A percentile compares a stretch with the other conserved stretches of the same genome.
These are phyloP conservation scores for Pelargonium nanum DNA, from an alignment of 345 rosid species.

Conservation along the genomic window DNA sequence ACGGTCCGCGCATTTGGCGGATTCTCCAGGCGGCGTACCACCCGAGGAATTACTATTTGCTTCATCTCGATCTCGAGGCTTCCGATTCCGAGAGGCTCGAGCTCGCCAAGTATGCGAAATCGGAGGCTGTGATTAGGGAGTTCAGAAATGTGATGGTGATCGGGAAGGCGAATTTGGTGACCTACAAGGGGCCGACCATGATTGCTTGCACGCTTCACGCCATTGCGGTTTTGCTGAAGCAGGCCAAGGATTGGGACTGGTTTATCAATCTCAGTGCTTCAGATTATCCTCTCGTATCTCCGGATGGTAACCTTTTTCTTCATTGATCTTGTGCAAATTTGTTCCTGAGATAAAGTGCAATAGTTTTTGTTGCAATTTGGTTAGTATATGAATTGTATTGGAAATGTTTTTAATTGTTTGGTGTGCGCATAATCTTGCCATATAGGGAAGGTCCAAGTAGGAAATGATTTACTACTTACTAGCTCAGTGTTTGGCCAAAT, in stretches of 20 bases:
- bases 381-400: background rate
- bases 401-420: background rate
- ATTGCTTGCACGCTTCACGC: slow-evolving; percentile 72
- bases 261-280: slow-evolving; percentile 73
- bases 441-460: background rate
- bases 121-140: slow-evolving; percentile 42
- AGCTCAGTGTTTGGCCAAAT: too few relatives aligned
- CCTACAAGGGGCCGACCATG: slow-evolving; percentile 74
- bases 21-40: slow-evolving; percentile 63
- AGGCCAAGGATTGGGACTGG: slow-evolving; percentile 86
- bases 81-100: slow-evolving; percentile 65
- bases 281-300: slow-evolving; percentile 83
- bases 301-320: slow-evolving; percentile 53
- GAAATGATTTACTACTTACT: background rate
- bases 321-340: background rate
- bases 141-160: slow-evolving; percentile 75
- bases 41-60: slow-evolving; percentile 65
- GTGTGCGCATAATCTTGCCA: background rate
- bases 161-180: slow-evolving; percentile 71
- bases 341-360: background rate
- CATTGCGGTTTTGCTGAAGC: slow-evolving; percentile 58
- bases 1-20: slow-evolving; percentile 44
- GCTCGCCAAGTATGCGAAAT: slow-evolving; percentile 60
- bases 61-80: slow-evolving; percentile 86
- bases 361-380: background rate